A percentile compares a stretch with the other conserved stretches of the same genome.
Evolutionary conservation across 108 stramenopile species (phyloP).

Genomic region (Stephanodiscus triporus): DNA sequence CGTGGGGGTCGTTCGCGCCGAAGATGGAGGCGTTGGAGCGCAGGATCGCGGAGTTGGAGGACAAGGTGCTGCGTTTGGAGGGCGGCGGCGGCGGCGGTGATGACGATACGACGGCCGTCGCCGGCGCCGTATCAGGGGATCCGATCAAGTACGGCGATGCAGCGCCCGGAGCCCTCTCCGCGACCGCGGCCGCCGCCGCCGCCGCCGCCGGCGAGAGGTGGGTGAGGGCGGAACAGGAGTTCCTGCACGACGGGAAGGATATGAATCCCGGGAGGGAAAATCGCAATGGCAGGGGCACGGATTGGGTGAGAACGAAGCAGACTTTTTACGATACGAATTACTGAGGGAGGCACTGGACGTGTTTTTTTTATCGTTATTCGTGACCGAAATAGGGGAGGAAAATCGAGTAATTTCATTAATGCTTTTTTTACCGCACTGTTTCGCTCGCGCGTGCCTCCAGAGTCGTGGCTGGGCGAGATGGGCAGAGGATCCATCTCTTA

Average conservation of each 20-base stretch:
- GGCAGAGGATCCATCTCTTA: slow-evolving; percentile 5
- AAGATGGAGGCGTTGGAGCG: slow-evolving; percentile 85
- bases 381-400: neutral
- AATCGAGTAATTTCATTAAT: neutral
- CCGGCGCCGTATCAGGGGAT: neutral
- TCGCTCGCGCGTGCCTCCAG: neutral
- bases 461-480: slow-evolving; percentile 5
- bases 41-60: slow-evolving; percentile 71
- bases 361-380: neutral
- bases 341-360: neutral
- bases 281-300: slow-evolving; percentile 16
- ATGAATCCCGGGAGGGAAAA: slow-evolving; percentile 12
- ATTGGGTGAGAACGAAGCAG: slow-evolving; percentile 31
- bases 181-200: neutral
- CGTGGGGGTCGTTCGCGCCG: slow-evolving; percentile 73
- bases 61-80: slow-evolving; percentile 40
- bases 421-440: neutral
- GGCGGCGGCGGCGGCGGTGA: slow-evolving; percentile 3
- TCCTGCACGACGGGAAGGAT: neutral
- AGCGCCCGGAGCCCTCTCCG: neutral
- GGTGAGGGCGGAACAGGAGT: slow-evolving; percentile 22
- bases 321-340: slow-evolving; percentile 27
- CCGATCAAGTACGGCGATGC: slow-evolving; percentile 1
- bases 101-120: neutral
- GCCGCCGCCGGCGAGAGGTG: slow-evolving; percentile 10